Evolutionary conservation across 1,139 yeast genomes (phyloP).

Genomic region (Spathaspora jeffriesii): DNA sequence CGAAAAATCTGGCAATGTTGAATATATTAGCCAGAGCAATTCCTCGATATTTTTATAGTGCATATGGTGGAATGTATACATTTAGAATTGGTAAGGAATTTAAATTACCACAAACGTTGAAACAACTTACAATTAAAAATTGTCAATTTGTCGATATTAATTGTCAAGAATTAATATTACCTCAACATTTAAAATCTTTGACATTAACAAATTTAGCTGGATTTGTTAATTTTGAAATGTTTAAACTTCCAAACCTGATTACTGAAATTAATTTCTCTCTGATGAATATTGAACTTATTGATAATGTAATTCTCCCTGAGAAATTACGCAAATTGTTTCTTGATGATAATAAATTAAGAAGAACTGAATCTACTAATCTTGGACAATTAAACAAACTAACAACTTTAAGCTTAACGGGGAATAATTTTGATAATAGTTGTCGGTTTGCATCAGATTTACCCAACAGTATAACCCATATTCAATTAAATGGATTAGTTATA

Average conservation of each 20-base stretch:
- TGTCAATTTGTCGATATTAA: conserved; percentile 7
- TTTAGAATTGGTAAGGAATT: conserved; percentile 8
- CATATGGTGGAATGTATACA: conserved; percentile 7
- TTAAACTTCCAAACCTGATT: conserved; percentile 4
- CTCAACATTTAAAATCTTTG: conserved; percentile 4
- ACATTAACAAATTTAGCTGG: conserved; percentile 7
- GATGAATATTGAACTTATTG: conserved; percentile 8
- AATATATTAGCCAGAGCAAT: conserved; percentile 4
- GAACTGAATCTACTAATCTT: conserved; percentile 3
- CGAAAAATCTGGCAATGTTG: conserved; percentile 2
- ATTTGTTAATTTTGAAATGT: conserved; percentile 3
- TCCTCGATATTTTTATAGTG: conserved; percentile 6
- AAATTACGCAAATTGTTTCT: conserved; percentile 5
- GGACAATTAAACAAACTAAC: conserved; percentile 1
- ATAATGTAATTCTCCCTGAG: conserved; percentile 4
- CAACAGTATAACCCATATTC: conserved; percentile 3
- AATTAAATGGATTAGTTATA: conserved; percentile 1
- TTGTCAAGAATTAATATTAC: conserved; percentile 5
- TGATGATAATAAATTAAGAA: conserved; percentile 8
- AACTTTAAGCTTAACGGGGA: conserved; percentile 6
- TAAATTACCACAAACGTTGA: conserved; percentile 5
- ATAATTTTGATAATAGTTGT: conserved; percentile 2
- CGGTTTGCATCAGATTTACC: conserved; percentile 6
- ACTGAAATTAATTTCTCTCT: conserved; percentile 7
- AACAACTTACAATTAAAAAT: conserved; percentile 5